phyloP scores from a whole-genome alignment of 73 alveolate species.

The Paramecium tetraurelia region DNA sequence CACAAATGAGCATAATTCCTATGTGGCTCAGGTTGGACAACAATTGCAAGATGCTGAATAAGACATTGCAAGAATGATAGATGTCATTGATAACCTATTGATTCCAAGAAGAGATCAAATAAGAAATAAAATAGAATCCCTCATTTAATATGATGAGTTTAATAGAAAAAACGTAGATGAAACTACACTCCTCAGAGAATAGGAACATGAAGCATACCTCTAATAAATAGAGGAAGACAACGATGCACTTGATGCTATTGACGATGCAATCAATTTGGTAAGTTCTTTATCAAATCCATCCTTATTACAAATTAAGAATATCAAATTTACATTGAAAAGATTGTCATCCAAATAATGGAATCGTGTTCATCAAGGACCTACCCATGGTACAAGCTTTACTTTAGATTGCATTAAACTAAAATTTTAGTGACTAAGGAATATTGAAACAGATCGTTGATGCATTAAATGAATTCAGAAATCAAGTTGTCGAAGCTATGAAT shows the following conservation, averaged over 20 bases:
- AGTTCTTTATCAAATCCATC: slow-evolving; percentile 2
- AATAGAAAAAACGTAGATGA: slow-evolving; percentile 17
- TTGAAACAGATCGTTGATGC: slow-evolving; percentile 39
- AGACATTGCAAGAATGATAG: slow-evolving; percentile 41
- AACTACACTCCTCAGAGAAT: background rate
- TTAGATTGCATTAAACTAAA: background rate
- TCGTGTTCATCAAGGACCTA: slow-evolving; percentile 43
- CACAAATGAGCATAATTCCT: slow-evolving; percentile 27
- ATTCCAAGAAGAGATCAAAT: slow-evolving; percentile 33
- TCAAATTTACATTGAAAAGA: background rate
- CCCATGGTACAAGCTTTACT: slow-evolving; percentile 13
- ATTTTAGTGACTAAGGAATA: slow-evolving; percentile 1
- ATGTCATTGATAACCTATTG: slow-evolving; percentile 29
- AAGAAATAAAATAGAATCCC: background rate
- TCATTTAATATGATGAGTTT: background rate
- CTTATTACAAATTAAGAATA: background rate
- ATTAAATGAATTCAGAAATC: slow-evolving; percentile 42
- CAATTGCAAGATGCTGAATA: slow-evolving; percentile 18
- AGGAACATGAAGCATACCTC: background rate
- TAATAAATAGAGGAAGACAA: background rate
- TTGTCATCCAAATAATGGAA: slow-evolving; percentile 2
- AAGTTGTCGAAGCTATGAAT: slow-evolving; percentile 31
- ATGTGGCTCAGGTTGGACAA: background rate
- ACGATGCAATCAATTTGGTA: background rate
- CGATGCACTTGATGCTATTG: slow-evolving; percentile 38